Evolutionary conservation across 2,329 filamentous ascomycete species (phyloP), one percentile per base, ranked within the genome.

Genomic region (Fusarium sp.): DNA sequence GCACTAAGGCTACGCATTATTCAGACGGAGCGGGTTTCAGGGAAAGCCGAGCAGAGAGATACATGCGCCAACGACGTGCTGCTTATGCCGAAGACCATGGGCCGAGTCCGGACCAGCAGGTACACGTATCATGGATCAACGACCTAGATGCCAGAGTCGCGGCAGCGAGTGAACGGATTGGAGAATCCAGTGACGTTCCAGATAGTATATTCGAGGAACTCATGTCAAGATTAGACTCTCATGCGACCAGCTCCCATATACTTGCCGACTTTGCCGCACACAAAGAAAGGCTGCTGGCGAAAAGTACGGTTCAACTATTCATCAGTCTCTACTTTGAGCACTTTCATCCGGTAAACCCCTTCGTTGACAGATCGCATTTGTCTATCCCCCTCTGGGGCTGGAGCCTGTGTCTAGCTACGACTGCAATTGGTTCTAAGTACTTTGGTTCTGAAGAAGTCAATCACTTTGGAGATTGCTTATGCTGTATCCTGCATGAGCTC

Each of bases 151-250:
- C 46, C 11, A 49, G 6, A 49, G 46, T 23, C 1, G 5, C 0
- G 11, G 29, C 29, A 18, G 29, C n/a, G 15, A 33, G 15, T 10
- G 4, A 4, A 3, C n/a, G 46, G 29, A 5, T 6, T 1, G 29
- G 7, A 0, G 10, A 10, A 6, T 6, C 4, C 1, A n/a, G 14
- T 11, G 44, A 33, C 11, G 3, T 49, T 10, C n/a, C 21, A n/a
- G 46, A 33, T 7, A 10, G 21, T 33, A 49, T 49, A 10, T 49
- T 49, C 5, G 21, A 23, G 11, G 29, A 49, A 3, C 46, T 49
- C 7, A 19, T 18, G n/a, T 33, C 29, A 7, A 49, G 29, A 19
- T 4, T 49, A 7, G 29, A 49, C 8, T 33, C 21, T 11, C 46
- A 49, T 46, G 4, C 14, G 9, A 46, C 25, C 14, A 46, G 44